Evolutionary conservation across 208 protist species (phyloP), one percentile per base, ranked within the genome.

Genomic region (Trypanosoma rangeli): DNA sequence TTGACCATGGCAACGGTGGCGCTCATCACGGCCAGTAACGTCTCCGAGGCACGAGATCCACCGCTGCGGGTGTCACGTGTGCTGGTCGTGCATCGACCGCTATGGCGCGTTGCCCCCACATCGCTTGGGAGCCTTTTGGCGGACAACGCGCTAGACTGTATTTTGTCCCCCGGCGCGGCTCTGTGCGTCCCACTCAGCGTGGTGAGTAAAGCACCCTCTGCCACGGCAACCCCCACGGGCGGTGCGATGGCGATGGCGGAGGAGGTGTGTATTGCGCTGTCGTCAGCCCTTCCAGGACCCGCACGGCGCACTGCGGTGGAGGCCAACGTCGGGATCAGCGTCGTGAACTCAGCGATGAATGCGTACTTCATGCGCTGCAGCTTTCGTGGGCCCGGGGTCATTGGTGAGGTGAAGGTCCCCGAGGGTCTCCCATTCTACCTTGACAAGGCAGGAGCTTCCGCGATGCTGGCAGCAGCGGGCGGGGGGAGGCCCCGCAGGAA

Each of bases 311-410:
- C 12, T 13, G 53, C 55, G 26, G 76, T 87, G 3, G 74, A 67
- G 58, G 42, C 69, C 12, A 77, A 76, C 42, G 56, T 90, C 33
- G 76, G 78, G 46, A 50, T 42, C 48, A 53, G 44, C 16, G 39
- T 87, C 35, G 61, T 71, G 15, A 44, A 76, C n/a, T 69, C 73
- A 0, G 72, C 16, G 13, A 74, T 80, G 74, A 85, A 80, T 46
- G 58, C 67, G 3, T 95, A 83, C 71, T 93, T 93, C 57, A 60
- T 92, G 76, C 81, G 69, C 35, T 87, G 74, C 48, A 80, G 80
- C 20, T 84, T 81, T 28, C 76, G 78, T 46, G 89, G 86, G 16
- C 79, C 85, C 0, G 89, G 86, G 35, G 50, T 57, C 15, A 68
- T 89, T 46, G 84, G 83, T n/a, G 74, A 58, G 20, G 55, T 48